Evolutionary conservation across 495 filamentous ascomycete species (phyloP), one percentile per base, ranked within the genome.

Genomic region (Aspergillus campestris): DNA sequence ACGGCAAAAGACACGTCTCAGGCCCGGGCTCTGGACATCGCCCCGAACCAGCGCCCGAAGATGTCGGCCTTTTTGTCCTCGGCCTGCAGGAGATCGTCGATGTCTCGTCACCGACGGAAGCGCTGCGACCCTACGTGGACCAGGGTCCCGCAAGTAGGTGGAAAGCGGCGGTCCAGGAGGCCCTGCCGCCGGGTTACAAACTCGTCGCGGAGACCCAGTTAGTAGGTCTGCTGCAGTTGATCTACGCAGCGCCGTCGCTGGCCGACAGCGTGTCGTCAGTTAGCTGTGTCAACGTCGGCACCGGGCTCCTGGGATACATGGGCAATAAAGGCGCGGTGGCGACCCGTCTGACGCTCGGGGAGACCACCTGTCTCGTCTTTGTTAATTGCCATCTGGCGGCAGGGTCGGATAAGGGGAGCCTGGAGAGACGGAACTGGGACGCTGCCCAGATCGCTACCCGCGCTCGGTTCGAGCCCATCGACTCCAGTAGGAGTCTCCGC

Each of bases 261-360:
- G 75, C 75, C 14, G 73, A 82, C 1, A 80, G 78, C 3, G 73
- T 95, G 31, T 83, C 81, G 31, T 84, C 82, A 30, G 79, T 95
- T 40, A 89, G 84, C 55, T 87, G 80, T 8, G 78, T 77, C 7
- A 83, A 69, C 40, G 84, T 95, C 5, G 89, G 89, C 3, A 96
- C 94, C 0, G 90, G 92, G 1, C 55, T 95, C 38, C 78, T 91
- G 62, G 91, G 92, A 0, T 95, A 94, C 49, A 79, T 94, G 73
- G 94, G 92, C 5, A 99, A 99, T 57, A 99, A 99, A 64, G 94
- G 94, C 1, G 90, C 83, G 10, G 83, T 91, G 7, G 78, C 80
- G 8, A 84, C 86, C 33, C 80, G 94, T 32, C 66, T 99, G 14
- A 66, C 97, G 0, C 68, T 99, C 11, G 94, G 94, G 3, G 91